These are phyloP conservation scores for Cadophora malorum DNA, from an alignment of 2,329 filamentous ascomycete species.

Conservation along the genomic window DNA sequence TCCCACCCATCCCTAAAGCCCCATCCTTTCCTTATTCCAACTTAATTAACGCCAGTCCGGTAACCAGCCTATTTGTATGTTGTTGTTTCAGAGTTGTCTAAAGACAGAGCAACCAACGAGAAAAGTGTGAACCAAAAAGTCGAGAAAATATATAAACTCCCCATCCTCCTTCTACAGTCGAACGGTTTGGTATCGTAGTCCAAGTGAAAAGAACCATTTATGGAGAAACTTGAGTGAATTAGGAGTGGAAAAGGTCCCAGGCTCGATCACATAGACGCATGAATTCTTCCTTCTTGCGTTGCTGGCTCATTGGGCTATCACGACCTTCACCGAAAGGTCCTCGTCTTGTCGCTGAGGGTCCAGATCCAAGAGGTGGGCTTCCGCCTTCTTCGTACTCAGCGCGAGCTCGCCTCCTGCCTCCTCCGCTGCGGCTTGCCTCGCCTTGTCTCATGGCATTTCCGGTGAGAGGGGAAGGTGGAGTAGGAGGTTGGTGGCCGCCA, in stretches of 20 bases:
- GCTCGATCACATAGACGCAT: slow-evolving; percentile 83
- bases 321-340: slow-evolving; percentile 82
- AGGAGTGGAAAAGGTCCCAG: slow-evolving; percentile 98
- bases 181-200: slow-evolving; percentile 25
- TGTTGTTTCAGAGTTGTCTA: slow-evolving; percentile 18
- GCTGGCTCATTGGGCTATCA: slow-evolving; percentile 82
- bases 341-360: slow-evolving; percentile 64
- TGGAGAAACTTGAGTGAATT: slow-evolving; percentile 41
- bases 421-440: slow-evolving; percentile 56
- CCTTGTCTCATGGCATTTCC: slow-evolving; percentile 41
- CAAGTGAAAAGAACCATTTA: slow-evolving; percentile 22
- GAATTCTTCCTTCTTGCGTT: slow-evolving; percentile 92
- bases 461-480: slow-evolving; percentile 66
- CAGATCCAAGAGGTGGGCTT: slow-evolving; percentile 82
- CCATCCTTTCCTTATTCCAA: slow-evolving; percentile 15
- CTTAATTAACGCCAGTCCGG: slow-evolving; percentile 36
- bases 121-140: neutral
- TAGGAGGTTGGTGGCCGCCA: slow-evolving; percentile 90
- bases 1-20: neutral
- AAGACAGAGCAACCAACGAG: slow-evolving; percentile 17
- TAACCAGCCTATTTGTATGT: slow-evolving; percentile 29
- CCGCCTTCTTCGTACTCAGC: slow-evolving; percentile 94
- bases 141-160: slow-evolving; percentile 11
- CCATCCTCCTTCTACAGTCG: neutral
- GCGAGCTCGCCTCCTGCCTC: slow-evolving; percentile 75